These are phyloP conservation scores for Pythium sp. DNA, from an alignment of 352 stramenopile genomes.

Conservation along the genomic window DNA sequence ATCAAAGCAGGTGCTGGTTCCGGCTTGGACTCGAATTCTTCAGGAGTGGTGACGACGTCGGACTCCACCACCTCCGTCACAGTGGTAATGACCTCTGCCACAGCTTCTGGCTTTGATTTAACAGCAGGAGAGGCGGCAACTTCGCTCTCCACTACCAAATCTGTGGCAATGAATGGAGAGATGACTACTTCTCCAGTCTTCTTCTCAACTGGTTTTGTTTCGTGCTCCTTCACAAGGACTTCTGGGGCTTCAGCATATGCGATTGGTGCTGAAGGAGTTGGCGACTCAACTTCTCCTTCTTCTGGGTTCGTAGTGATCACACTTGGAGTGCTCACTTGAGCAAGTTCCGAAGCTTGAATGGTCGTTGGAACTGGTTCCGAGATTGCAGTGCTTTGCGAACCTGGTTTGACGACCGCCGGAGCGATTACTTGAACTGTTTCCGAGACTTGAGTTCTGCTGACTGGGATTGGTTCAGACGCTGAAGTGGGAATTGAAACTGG, in stretches of 20 bases:
- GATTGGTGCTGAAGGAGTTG: background rate
- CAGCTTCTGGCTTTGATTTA: background rate
- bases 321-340: background rate
- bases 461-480: too few species aligned
- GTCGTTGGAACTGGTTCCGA: background rate
- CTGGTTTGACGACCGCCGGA: background rate
- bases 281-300: background rate
- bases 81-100: background rate
- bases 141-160: background rate
- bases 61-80: background rate
- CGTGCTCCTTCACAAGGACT: background rate
- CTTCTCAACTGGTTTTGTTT: background rate
- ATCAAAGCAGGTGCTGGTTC: background rate
- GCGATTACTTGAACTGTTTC: background rate
- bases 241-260: background rate
- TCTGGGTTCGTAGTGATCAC: background rate
- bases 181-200: background rate
- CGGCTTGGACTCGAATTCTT: background rate
- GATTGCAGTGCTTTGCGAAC: background rate
- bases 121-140: background rate
- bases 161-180: background rate
- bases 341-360: background rate
- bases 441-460: background rate
- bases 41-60: background rate
- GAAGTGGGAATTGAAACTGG: background rate